Percentiles rank a stretch among this genome's conserved stretches.
Conservation (phyloP, 768 basidiomycete genomes). For the Serendipita sp. region DNA sequence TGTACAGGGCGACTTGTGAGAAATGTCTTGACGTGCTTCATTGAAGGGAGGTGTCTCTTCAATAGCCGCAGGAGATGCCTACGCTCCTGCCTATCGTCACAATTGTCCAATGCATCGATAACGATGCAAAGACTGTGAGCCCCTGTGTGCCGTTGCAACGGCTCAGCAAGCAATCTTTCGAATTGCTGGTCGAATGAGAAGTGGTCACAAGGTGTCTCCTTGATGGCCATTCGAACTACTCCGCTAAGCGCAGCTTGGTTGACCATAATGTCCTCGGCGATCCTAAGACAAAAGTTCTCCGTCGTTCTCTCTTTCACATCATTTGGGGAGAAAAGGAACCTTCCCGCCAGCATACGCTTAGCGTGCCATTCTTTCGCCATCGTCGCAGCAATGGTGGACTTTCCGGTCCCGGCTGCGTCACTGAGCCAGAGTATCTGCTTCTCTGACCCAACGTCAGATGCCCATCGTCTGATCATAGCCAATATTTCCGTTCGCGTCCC, state of each 20-base stretch:
- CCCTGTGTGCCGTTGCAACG: neutral
- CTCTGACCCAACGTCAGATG: neutral
- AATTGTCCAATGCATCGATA: conserved; percentile 1
- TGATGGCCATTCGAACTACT: neutral
- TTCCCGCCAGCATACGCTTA: neutral
- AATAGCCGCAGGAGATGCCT: neutral
- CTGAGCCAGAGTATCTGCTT: conserved; percentile 3
- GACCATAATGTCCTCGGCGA: neutral
- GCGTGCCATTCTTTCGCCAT: neutral
- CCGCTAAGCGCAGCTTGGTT: neutral
- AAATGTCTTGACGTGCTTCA: neutral
- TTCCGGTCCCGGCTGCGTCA: neutral
- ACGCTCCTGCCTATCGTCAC: neutral
- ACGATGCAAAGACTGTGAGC: neutral
- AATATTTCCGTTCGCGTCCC: neutral
- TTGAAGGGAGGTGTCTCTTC: neutral
- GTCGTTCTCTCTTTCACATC: neutral
- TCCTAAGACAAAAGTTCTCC: neutral
- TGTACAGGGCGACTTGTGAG: neutral
- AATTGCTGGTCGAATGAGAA: neutral
- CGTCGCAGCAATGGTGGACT: neutral
- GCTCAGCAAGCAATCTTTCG: neutral
- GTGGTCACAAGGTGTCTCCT: neutral
- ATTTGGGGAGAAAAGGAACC: conserved; percentile 1
- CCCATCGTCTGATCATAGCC: neutral